Evolutionary conservation across 106 monocot genomes (phyloP), one percentile per base, ranked within the genome.

Genomic region (Narthecium ossifragum): DNA sequence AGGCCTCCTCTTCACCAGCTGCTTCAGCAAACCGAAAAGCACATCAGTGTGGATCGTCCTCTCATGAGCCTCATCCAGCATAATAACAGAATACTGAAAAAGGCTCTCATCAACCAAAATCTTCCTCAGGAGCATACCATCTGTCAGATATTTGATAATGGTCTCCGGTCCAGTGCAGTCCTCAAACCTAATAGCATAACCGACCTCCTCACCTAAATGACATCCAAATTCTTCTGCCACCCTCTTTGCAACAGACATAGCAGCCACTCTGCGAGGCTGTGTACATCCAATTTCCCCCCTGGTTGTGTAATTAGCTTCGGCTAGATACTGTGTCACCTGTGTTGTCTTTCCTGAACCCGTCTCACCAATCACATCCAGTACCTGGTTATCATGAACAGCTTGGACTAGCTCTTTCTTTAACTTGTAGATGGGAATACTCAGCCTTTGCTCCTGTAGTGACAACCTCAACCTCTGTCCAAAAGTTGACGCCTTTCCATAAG

Each of bases 171-270:
- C 81, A 11, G 93, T 93, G 64, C 93, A 93, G 47, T 93, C 93
- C 73, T 93, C 93, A 79, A 93, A 93, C 27, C 93, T 62, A 72
- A 93, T 88, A 25, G 93, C 93, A 74, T 93, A 93, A 56, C 93
- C 93, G 18, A 93, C 93, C 67, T 93, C 93, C 59, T 93, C 92
- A 20, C 92, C 92, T 33, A 93, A 58, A 1, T 88, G 69, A 27
- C 93, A 93, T 3, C 93, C 93, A 79, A 93, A 93, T 55, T 93
- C 93, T 60, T 93, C 93, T 26, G 93, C 93, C n/a, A 93, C 93
- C 61, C 93, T 84, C 64, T 93, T 93, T 38, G 93, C 93, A 73
- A 93, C 93, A 2, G 88, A 88, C 88, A 85, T 93, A 34, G 93
- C 93, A 32, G 93, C 93, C 30, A 93, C 93, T 57, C 93, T 78